A percentile compares a stretch with the other conserved stretches of the same genome.
Evolutionary conservation across 805 yeast species (phyloP).

Genomic region (Candida michaelii): DNA sequence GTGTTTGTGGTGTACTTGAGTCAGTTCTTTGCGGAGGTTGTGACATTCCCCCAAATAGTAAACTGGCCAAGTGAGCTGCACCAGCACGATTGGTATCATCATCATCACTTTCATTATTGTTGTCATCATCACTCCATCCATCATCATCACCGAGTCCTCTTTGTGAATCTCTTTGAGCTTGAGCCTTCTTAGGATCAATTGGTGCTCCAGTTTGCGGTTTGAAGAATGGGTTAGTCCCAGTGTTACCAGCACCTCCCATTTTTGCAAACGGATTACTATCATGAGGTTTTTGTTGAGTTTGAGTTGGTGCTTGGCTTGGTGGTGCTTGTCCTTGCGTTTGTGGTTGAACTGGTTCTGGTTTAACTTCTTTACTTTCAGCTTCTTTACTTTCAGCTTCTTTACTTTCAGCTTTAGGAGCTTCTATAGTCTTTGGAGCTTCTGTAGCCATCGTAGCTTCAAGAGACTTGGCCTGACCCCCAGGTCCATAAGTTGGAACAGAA

Average conservation of each 20-base stretch:
- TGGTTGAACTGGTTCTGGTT: conserved; percentile 2
- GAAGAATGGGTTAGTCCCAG: conserved; percentile 54
- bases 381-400: too few species aligned
- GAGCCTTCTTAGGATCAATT: conserved; percentile 58
- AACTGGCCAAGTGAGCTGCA: conserved; percentile 56
- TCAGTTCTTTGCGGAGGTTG: conserved; percentile 32
- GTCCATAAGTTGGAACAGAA: conserved; percentile 19
- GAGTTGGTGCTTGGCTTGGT: conserved; percentile 12
- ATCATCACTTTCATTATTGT: conserved; percentile 42
- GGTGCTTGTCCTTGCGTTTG: conserved; percentile 7
- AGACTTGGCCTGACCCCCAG: conserved; percentile 8
- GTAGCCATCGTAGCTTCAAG: not conserved
- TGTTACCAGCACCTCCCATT: conserved; percentile 13
- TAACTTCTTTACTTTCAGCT: too few species aligned
- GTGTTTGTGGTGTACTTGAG: conserved; percentile 4
- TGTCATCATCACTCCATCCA: conserved; percentile 48
- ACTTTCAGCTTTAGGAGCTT: conserved; percentile 3
- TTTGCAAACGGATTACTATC: conserved; percentile 54
- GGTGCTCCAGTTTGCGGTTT: conserved; percentile 35
- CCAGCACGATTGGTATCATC: conserved; percentile 50
- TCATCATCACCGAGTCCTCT: conserved; percentile 46
- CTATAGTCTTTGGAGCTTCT: conserved; percentile 4
- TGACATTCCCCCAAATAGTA: conserved; percentile 52
- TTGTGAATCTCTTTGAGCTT: conserved; percentile 72
- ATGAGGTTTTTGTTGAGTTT: conserved; percentile 19